Conservation (phyloP, 176 grass and related monocot species). For the Eremochloa ophiuroides region DNA sequence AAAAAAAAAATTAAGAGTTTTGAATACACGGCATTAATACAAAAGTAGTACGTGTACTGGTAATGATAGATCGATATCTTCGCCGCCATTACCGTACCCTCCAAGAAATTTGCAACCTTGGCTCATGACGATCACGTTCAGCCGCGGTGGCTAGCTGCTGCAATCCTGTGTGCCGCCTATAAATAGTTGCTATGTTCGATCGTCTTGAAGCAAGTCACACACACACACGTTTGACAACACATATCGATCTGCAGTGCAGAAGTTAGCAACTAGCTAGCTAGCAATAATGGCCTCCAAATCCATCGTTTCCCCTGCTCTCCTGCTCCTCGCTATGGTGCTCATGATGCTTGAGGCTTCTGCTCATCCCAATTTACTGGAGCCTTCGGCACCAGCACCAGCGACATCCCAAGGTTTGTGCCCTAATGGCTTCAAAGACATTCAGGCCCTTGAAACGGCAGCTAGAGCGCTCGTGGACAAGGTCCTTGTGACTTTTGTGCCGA, state of each 20-base stretch:
- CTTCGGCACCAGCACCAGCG: background rate
- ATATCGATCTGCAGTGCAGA: background rate
- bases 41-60: background rate
- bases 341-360: background rate
- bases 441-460: background rate
- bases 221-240: background rate
- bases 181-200: background rate
- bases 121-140: background rate
- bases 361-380: background rate
- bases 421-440: background rate
- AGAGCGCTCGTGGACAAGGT: background rate
- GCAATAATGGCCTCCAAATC: constrained; percentile 11
- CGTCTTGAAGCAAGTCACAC: background rate
- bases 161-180: no score
- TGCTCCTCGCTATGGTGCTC: background rate
- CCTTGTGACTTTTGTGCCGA: background rate
- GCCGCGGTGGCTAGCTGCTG: no score
- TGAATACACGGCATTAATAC: background rate
- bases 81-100: background rate
- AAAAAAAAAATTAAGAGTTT: no score
- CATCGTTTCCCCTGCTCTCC: background rate
- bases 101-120: background rate
- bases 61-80: background rate
- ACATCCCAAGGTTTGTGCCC: background rate
- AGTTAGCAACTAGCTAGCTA: background rate